Base-by-base conservation (phyloP, 2,329 filamentous ascomycete species). In the Aureobasidium leucospermi region DNA sequence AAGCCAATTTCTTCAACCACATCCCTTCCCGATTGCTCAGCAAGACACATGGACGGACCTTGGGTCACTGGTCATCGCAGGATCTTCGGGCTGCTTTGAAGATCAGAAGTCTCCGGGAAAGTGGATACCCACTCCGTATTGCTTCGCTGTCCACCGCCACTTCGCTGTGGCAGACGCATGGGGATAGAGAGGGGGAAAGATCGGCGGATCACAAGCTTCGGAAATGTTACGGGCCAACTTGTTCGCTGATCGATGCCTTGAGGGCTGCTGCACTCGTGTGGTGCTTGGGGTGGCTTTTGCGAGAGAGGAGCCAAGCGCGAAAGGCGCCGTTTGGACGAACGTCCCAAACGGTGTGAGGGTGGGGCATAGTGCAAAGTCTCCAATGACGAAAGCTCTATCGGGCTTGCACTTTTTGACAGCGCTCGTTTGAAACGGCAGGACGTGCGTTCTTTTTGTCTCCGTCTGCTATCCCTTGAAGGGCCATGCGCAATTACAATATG, bases 361-460 rank as follows among this genome's bases (percentile, higher is more conserved):
- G 52, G 41, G 32, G 39, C 52, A 41, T 31, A 0, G 32, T 56
- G 16, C 28, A 55, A 55, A 43, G 39, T 15, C 29, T 34, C 28
- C 29, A 29, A 56, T 56, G 52, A 56, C 41, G 52, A 45, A 56
- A 45, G 38, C 39, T 42, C n/a, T 16, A 16, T 42, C 39, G 39
- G 15, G 23, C 16, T 32, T 46, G 41, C 39, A 31, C 42, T 38
- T 7, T 56, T 49, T 56, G 52, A 56, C 52, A 46, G 41, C 51
- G 23, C 52, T 56, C 41, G 52, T 56, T 28, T 56, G 52, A 56
- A 45, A 56, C 52, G 52, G 52, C 52, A 56, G 52, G 52, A 56
- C 52, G 52, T 56, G 52, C 52, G 28, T 31, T 38, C 28, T 45
- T 56, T 46, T 32, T 38, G 16, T 28, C 39, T 29, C 36, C 11